Base-by-base conservation (phyloP, 2,329 filamentous ascomycete genomes). In the Sphaerulina musiva region DNA sequence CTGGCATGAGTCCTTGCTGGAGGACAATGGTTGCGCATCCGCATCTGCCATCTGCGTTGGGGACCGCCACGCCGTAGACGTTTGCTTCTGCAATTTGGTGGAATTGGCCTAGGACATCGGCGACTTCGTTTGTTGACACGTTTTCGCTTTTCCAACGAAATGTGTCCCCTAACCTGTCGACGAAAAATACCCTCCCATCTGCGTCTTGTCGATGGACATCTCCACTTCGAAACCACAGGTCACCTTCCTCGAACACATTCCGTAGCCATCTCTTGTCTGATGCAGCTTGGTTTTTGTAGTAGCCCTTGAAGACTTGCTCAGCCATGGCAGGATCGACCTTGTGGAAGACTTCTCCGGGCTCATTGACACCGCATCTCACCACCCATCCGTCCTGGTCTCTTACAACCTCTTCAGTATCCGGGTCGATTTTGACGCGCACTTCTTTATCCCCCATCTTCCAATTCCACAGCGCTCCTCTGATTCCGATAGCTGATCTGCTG, bases 181-280 rank as follows among this genome's bases (percentile, higher is more conserved):
- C 83, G 72, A 95, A 95, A 73, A 78, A 93, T 64, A 85, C 80
- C 2, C 84, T 77, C 6, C 89, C 88, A 52, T 93, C 83, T 1
- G 59, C 56, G 59, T 90, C 86, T 73, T 79, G 81, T 9, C 84
- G 78, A 31, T 92, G 73, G 17, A 93, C 79, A 65, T 95, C 89
- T 12, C 89, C 90, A 0, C 87, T 86, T 20, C 88, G 82, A 75
- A 90, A 95, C 77, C 82, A 95, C 0, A 83, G 82, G 64, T 95
- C 89, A n/a, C 85, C 88, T 62, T 83, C 84, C 56, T 72, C 73
- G 58, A 93, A 81, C 1, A 92, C 87, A 62, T 85, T 75, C 3
- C 84, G 80, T 60, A 92, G 69, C 47, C 95, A 79, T 70, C 95
- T 93, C 59, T 81, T 78, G 42, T 83, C 74, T 0, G 85, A 87